Evolutionary conservation across 306 rosid genomes (phyloP).

Genomic region (Lithocarpus polystachyus): DNA sequence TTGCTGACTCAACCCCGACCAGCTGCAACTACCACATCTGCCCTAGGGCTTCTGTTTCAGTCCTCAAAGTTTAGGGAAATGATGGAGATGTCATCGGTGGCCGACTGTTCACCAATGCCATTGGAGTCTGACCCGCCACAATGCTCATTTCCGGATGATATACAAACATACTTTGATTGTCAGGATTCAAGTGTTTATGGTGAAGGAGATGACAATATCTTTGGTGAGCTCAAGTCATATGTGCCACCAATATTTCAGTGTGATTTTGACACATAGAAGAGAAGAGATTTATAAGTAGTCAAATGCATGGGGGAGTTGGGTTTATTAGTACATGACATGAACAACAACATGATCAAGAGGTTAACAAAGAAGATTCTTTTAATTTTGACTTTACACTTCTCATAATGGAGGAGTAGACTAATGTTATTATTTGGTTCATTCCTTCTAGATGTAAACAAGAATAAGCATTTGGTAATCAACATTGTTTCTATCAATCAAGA

Average conservation of each 20-base stretch:
- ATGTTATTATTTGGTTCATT: conserved; percentile 5
- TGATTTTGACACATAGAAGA: conserved; percentile 49
- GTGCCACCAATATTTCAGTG: conserved; percentile 56
- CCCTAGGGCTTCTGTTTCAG: conserved; percentile 48
- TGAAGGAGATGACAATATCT: conserved; percentile 63
- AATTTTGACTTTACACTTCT: background rate
- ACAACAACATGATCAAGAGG: background rate
- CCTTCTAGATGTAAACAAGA: conserved; percentile 21
- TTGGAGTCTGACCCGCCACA: conserved; percentile 35
- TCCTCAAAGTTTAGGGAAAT: conserved; percentile 61
- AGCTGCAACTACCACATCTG: conserved; percentile 32
- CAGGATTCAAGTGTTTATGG: conserved; percentile 39
- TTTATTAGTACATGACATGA: too few relatives aligned
- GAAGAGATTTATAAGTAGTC: background rate
- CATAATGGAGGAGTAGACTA: background rate
- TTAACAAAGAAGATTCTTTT: background rate
- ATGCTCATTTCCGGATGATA: conserved; percentile 68
- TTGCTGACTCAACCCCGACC: background rate
- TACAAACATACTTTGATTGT: conserved; percentile 68
- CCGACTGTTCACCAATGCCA: conserved; percentile 18
- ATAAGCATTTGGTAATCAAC: conserved; percentile 6
- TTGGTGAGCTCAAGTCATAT: conserved; percentile 54
- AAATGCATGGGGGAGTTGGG: too few relatives aligned
- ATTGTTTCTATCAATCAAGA: conserved; percentile 11
- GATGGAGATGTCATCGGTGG: conserved; percentile 40